Conservation (phyloP, 495 filamentous ascomycete genomes). For the Aspergillus diversus region DNA sequence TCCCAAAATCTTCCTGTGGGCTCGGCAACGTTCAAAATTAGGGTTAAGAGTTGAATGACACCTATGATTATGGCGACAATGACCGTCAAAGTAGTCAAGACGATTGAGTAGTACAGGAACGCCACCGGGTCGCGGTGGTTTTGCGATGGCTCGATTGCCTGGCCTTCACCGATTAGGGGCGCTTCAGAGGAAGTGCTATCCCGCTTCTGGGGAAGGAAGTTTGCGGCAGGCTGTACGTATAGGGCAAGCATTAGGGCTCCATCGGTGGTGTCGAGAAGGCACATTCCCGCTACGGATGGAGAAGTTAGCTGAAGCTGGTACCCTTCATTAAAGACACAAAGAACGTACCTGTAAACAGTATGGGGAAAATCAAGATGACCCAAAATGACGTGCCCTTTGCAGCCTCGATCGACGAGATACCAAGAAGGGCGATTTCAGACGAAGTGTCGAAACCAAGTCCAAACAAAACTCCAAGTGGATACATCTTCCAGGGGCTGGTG, state of each 20-base stretch:
- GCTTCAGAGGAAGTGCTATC: conserved; percentile 22
- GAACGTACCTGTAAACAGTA: conserved; percentile 79
- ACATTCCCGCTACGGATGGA: conserved; percentile 72
- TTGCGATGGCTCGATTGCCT: conserved; percentile 32
- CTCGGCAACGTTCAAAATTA: conserved; percentile 73
- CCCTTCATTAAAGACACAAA: neutral
- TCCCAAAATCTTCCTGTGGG: conserved; percentile 84
- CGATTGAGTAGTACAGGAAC: conserved; percentile 92
- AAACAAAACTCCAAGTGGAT: conserved; percentile 87
- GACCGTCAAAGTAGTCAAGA: conserved; percentile 85
- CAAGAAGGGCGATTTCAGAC: conserved; percentile 88
- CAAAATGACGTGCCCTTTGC: conserved; percentile 86
- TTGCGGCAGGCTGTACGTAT: conserved; percentile 68
- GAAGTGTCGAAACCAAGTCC: conserved; percentile 96
- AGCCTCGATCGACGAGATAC: conserved; percentile 85
- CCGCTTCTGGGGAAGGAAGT: conserved; percentile 47
- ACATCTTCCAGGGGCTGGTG: conserved; percentile 89
- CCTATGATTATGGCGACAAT: conserved; percentile 85
- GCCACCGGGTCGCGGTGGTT: conserved; percentile 74
- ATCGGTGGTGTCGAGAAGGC: conserved; percentile 85
- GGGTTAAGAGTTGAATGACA: conserved; percentile 76
- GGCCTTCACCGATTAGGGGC: conserved; percentile 22
- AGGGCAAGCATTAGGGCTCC: conserved; percentile 94
- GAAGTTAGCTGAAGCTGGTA: neutral
- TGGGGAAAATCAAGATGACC: conserved; percentile 91